Evolutionary conservation across 345 rosid genomes (phyloP), one percentile per base, ranked within the genome.

Genomic region (Citrus maxima): DNA sequence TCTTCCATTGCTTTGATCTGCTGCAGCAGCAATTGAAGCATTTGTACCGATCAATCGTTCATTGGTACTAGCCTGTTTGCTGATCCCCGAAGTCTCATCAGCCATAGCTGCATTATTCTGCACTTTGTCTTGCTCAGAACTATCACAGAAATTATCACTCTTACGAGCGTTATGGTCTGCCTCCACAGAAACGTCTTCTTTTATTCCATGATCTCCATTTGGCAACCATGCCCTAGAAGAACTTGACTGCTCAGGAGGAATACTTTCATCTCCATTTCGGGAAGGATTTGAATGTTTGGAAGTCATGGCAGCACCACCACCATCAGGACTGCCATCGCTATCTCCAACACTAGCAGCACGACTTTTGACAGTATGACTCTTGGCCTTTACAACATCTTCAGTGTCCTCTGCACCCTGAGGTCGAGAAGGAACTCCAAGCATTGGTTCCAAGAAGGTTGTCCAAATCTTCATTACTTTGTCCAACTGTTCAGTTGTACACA

Each of bases 371-470:
- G 80, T 68, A 77, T 85, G 91, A 80, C 79, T 89, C 68, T 85
- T 89, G 67, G 93, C 85, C 86, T 88, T 92, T 54, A 88, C 88
- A 76, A 82, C 92, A 85, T 90, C 97, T 86, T 93, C 93, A 66
- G 83, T 89, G 85, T 94, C 95, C 88, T 91, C 95, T 28, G 93
- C 87, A 80, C 97, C 95, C 76, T 88, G 93, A 83, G 97, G 92
- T 34, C 98, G 92, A 77, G 89, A 85, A 83, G 97, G 88, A 86
- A 90, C 92, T 67, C 97, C 95, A 42, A 94, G 84, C 75, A 90
- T 74, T 59, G 97, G 99, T 76, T 94, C 99, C 85, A 96, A 80
- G 82, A 96, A 93, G n/a, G 92, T 90, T 70, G 92, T 94, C 98
- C 99, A 96, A 62, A 96, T 86, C 82, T 89, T 94, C 92, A 94